Evolutionary conservation across 2,329 filamentous ascomycete genomes (phyloP), one percentile per base, ranked within the genome.

Genomic region (Clarireedia hainanense): DNA sequence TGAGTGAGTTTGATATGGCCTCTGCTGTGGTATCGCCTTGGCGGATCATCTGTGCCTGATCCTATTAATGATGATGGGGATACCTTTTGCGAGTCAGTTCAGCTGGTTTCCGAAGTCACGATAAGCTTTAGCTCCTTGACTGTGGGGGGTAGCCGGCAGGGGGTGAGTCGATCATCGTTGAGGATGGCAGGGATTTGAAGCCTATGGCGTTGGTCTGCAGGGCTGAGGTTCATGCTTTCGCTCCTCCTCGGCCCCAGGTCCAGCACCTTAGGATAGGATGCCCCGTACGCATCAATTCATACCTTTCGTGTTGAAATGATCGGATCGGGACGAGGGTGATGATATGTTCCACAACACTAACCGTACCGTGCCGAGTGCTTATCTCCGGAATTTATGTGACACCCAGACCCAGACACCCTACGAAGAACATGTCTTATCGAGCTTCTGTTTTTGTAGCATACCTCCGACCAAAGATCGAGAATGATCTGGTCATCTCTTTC

Each of bases 21-120:
- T 50, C n/a, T 50, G 20, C 15, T 37, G n/a, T 27, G 46, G 24
- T 34, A 42, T 26, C 27, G 9, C 26, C n/a, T 49, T 20, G 23
- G 23, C 9, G 24, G 45, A 36, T 23, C 23, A 39, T 45, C 30
- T 23, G 34, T 50, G 37, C 24, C 26, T 50, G 36, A 49, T 49
- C 30, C 23, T 15, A 49, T 43, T 24, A 23, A 42, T 24, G 45
- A 50, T 14, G 20, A 15, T 49, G 24, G 17, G 47, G 10, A 40
- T 40, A 20, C 47, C 52, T 49, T 45, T 45, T 49, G 47, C 52
- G 30, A 50, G 23, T 36, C 34, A 36, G 36, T 40, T 30, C 24
- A 40, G 37, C 26, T 45, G 52, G 47, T 36, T 46, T 30, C 37
- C 46, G 52, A 55, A 26, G 52, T 55, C 52, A 50, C 47, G 37